Evolutionary conservation across 768 basidiomycete species (phyloP).

Genomic region (Suillus paluster): DNA sequence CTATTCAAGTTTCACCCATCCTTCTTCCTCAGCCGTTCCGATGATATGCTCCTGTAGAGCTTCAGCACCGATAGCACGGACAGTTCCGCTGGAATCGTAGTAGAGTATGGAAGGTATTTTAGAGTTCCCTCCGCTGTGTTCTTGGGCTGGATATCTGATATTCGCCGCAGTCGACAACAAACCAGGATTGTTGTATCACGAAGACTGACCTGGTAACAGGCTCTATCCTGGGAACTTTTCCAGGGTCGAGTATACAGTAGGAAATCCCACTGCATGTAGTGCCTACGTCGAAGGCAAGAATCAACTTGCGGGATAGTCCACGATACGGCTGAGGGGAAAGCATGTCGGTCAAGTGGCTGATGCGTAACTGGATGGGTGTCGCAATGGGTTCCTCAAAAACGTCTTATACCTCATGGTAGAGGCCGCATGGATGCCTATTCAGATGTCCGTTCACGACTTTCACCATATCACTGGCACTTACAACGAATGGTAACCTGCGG

Average conservation of each 20-base stretch:
- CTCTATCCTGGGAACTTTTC: constrained; percentile 38
- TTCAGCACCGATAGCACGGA: constrained; percentile 51
- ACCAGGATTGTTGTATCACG: background rate
- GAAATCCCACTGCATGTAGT: constrained; percentile 47
- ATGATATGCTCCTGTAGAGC: constrained; percentile 43
- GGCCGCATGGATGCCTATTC: background rate
- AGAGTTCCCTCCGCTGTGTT: constrained; percentile 46
- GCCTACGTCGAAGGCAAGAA: constrained; percentile 45
- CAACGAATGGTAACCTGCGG: background rate
- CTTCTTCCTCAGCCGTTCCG: constrained; percentile 47
- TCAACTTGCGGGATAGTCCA: constrained; percentile 40
- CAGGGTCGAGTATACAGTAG: constrained; percentile 47
- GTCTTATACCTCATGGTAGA: constrained; percentile 9
- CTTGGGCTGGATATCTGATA: constrained; percentile 45
- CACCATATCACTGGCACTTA: constrained; percentile 5
- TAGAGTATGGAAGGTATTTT: constrained; percentile 56
- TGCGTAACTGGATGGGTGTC: background rate
- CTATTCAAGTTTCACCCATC: constrained; percentile 53
- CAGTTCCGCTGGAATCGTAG: constrained; percentile 44
- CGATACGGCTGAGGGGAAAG: constrained; percentile 40
- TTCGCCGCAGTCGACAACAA: constrained; percentile 7
- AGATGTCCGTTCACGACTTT: background rate
- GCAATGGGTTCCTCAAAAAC: background rate
- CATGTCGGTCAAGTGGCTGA: constrained; percentile 26
- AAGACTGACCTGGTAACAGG: constrained; percentile 38